Percentiles rank a stretch among this genome's conserved stretches.
Conservation (phyloP, 805 yeast genomes). For the Candida railenensis region DNA sequence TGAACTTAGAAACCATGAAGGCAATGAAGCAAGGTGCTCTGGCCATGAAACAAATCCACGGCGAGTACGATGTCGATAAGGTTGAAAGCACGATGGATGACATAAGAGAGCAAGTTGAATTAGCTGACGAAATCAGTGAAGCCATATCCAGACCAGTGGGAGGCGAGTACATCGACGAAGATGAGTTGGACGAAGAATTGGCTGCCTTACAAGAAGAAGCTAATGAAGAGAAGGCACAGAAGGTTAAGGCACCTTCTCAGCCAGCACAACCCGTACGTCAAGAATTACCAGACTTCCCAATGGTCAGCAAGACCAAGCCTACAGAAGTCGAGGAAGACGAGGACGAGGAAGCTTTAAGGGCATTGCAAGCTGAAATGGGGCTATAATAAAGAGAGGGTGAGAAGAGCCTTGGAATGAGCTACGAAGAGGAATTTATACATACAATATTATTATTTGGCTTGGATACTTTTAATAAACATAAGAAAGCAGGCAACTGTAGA, state of each 20-base stretch:
- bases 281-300: constrained; percentile 44
- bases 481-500: too few relatives aligned
- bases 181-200: constrained; percentile 92
- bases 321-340: constrained; percentile 64
- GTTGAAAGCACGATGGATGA: constrained; percentile 98
- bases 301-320: constrained; percentile 40
- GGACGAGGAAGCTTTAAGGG: constrained; percentile 78
- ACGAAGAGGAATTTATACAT: neutral
- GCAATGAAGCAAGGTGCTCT: constrained; percentile 97
- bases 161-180: constrained; percentile 78
- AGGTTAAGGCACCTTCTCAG: constrained; percentile 12
- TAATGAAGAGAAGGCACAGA: constrained; percentile 38
- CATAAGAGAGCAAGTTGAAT: constrained; percentile 92
- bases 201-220: constrained; percentile 85
- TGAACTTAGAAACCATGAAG: constrained; percentile 97
- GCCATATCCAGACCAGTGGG: constrained; percentile 95
- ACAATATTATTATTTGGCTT: neutral
- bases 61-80: constrained; percentile 91
- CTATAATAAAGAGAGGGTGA: constrained; percentile 33
- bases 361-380: constrained; percentile 86
- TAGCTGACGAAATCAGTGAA: constrained; percentile 92
- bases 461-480: neutral
- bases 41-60: constrained; percentile 96
- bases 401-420: neutral
- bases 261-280: constrained; percentile 15